These are phyloP conservation scores for Leccinum subgranulosum DNA, from an alignment of 768 basidiomycete genomes.

Conservation along the genomic window DNA sequence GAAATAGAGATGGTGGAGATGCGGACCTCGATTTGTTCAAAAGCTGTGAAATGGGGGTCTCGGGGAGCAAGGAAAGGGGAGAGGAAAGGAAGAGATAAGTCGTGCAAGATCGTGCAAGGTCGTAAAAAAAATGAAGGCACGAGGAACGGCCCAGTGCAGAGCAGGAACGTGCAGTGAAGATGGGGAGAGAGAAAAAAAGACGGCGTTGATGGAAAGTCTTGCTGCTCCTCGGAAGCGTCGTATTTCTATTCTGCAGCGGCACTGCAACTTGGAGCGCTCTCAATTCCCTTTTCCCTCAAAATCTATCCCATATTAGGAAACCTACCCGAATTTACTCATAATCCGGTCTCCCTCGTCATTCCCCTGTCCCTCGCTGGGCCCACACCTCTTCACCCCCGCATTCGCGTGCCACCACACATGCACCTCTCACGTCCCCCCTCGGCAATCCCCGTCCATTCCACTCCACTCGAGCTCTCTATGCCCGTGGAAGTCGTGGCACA, in stretches of 20 bases:
- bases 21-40: slow-evolving; percentile 30
- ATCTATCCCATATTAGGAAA: slow-evolving; percentile 9
- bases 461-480: neutral
- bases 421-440: neutral
- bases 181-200: slow-evolving; percentile 27
- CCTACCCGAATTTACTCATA: neutral
- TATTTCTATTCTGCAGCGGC: slow-evolving; percentile 33
- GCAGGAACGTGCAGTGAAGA: slow-evolving; percentile 23
- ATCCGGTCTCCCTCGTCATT: neutral
- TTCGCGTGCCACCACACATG: neutral
- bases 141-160: slow-evolving; percentile 24
- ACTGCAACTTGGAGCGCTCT: slow-evolving; percentile 15
- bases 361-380: neutral
- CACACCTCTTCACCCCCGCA: neutral
- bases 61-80: slow-evolving; percentile 38
- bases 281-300: slow-evolving; percentile 15
- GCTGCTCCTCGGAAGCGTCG: slow-evolving; percentile 29
- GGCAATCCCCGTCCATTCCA: slow-evolving; percentile 16
- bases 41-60: slow-evolving; percentile 29
- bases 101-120: slow-evolving; percentile 67
- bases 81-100: slow-evolving; percentile 42
- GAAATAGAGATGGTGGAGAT: slow-evolving; percentile 22
- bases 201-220: slow-evolving; percentile 33
- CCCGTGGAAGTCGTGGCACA: neutral
- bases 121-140: slow-evolving; percentile 48